Percentiles rank a stretch among this genome's conserved stretches.
Conservation (phyloP, 352 stramenopile species). For the Pythium oligandrum region DNA sequence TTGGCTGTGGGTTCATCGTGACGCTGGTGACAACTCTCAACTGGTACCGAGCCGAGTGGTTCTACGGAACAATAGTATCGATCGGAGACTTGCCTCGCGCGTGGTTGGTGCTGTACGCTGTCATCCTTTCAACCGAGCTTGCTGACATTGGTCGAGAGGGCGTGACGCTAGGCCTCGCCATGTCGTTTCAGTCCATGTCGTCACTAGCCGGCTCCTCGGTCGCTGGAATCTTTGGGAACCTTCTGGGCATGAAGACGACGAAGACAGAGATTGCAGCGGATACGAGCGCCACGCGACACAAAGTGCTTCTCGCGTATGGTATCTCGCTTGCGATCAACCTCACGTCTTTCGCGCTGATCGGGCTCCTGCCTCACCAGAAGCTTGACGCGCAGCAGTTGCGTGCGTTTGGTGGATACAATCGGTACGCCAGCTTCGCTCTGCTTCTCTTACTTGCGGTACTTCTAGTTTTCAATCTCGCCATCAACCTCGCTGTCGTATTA, state of each 20-base stretch:
- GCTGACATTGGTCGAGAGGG: constrained; percentile 45
- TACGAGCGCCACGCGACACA: neutral
- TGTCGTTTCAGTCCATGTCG: constrained; percentile 43
- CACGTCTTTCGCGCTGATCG: constrained; percentile 10
- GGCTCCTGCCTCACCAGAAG: constrained; percentile 31
- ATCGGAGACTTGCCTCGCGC: constrained; percentile 32
- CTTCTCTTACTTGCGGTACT: no score
- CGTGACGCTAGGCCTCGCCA: constrained; percentile 42
- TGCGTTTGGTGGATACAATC: constrained; percentile 3
- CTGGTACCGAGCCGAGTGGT: constrained; percentile 37
- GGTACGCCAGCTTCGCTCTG: no score
- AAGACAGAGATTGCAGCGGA: constrained; percentile 7
- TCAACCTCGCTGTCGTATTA: no score
- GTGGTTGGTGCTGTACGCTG: constrained; percentile 38
- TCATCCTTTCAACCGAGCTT: constrained; percentile 51
- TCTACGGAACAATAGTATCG: constrained; percentile 27
- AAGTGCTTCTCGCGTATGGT: constrained; percentile 2
- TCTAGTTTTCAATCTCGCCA: no score
- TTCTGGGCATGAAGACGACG: constrained; percentile 10
- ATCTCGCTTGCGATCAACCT: constrained; percentile 18
- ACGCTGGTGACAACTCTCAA: constrained; percentile 23
- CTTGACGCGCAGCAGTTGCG: constrained; percentile 39
- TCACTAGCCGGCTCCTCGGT: constrained; percentile 24
- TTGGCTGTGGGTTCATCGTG: constrained; percentile 1
- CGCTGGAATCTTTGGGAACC: constrained; percentile 19